Base-by-base conservation (phyloP, 768 basidiomycete genomes). In the Terana coerulea region DNA sequence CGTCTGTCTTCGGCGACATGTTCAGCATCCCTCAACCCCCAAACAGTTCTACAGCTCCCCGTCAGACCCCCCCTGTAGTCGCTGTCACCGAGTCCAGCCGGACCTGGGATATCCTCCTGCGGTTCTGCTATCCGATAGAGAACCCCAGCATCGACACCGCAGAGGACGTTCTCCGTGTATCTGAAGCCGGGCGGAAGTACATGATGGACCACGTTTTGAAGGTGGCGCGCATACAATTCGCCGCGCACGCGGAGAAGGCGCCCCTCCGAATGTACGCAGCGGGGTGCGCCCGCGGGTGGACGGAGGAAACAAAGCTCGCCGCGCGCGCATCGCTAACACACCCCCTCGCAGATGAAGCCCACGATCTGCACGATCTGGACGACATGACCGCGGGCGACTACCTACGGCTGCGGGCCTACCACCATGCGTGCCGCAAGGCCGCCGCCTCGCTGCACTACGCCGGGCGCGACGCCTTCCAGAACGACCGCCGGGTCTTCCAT, bases 1-100 rank as follows among this genome's bases (percentile, higher is more conserved):
- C 69, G 2, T 57, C 59, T 3, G 40, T 70, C 25, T 69, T 69
- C 45, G 51, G 41, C n/a, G 59, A 61, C 44, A 64, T 71, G 63
- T 54, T 69, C 12, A 33, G 28, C 19, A 4, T 52, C 21, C 51
- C 51, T 3, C 33, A 26, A 19, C 35, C 48, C 4, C 28, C 28
- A 34, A 3, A 34, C 3, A 25, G 14, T 3, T 24, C 34, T 17
- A 14, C 11, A 25, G 10, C 9, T 14, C 5, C 5, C 21, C 24
- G 5, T 21, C 12, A 11, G 19, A 6, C 4, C 21, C 34, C 36
- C 3, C 44, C 43, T 8, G 49, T 56, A 12, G 42, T 57, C 12
- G 28, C 22, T 12, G 33, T 62, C n/a, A 37, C 60, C 7, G 62
- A 61, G 36, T 41, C 54, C 22, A 43, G 54, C 17, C 29, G 35